These are phyloP conservation scores for Mycena olivaceomarginata DNA, from an alignment of 768 basidiomycete genomes.

Conservation along the genomic window DNA sequence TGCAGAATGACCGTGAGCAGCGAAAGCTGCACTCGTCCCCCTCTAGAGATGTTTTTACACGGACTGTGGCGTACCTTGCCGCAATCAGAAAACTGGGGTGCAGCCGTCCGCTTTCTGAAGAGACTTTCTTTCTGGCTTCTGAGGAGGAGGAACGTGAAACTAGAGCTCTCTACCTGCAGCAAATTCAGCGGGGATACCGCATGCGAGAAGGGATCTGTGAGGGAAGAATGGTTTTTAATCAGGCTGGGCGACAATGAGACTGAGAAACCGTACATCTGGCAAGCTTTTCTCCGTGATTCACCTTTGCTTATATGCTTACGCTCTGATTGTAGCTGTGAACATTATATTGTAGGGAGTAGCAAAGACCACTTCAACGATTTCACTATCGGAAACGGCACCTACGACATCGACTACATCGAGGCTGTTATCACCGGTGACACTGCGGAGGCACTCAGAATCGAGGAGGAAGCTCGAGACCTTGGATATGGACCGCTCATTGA, in stretches of 20 bases:
- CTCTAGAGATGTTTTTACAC: neutral
- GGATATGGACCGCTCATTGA: constrained; percentile 3
- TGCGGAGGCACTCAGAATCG: constrained; percentile 3
- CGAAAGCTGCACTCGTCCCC: constrained; percentile 2
- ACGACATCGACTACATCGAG: constrained; percentile 6
- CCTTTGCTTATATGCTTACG: neutral
- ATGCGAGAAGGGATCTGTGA: constrained; percentile 1
- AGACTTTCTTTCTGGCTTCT: neutral
- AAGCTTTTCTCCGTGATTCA: neutral
- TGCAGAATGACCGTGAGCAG: neutral
- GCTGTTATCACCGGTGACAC: constrained; percentile 10
- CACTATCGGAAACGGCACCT: neutral
- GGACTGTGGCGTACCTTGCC: neutral
- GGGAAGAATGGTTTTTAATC: neutral
- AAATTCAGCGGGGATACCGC: constrained; percentile 10
- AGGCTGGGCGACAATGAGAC: neutral
- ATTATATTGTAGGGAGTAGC: neutral
- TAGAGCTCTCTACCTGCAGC: neutral
- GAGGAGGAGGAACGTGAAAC: neutral
- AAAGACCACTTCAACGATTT: constrained; percentile 7
- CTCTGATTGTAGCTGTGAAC: constrained; percentile 9
- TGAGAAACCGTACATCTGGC: neutral
- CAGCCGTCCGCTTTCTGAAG: neutral
- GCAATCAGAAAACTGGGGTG: neutral
- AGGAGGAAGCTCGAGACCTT: neutral